Base-by-base conservation (phyloP, 768 basidiomycete genomes). In the Fibroporia radiculosa region DNA sequence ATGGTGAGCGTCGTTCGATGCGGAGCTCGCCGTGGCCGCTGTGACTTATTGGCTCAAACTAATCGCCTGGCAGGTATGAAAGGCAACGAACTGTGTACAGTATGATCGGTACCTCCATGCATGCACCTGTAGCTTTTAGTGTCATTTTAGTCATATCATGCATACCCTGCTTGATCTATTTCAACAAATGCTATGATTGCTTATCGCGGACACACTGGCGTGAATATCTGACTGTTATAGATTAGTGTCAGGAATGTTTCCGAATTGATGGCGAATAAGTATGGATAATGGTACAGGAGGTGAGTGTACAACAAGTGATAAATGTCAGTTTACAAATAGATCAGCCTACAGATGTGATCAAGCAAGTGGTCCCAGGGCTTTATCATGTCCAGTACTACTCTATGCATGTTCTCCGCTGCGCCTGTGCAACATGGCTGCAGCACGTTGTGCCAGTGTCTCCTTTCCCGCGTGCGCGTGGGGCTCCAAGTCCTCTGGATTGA, bases 381-480 rank as follows among this genome's bases (percentile, higher is more conserved):
- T n/a, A n/a, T n/a, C n/a, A n/a, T n/a, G n/a, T n/a, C n/a, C n/a
- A n/a, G n/a, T n/a, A n/a, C n/a, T n/a, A n/a, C n/a, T n/a, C n/a
- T n/a, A n/a, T n/a, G n/a, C n/a, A n/a, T n/a, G n/a, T n/a, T n/a
- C n/a, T n/a, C n/a, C 20, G 16, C 34, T 19, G n/a, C 22, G 41
- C 41, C 12, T 32, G 16, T 32, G 41, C n/a, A 42, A 16, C 26
- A 20, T 12, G 18, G 16, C 18, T 6, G 41, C 29, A 18, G 41
- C 41, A 3, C 41, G 28, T 22, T 64, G 53, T 42, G 60, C 67
- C 38, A 84, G 51, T 43, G 78, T 77, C 54, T 70, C 72, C 50
- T 80, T 78, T 1, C 75, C 79, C 11, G 68, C 70, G 10, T 56
- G 55, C 6, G 69, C 66, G 66, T 82, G 74, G 22, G 84, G 85